These are phyloP conservation scores for Camptophora hylomeconis DNA, from an alignment of 2,329 filamentous ascomycete species.

Conservation along the genomic window DNA sequence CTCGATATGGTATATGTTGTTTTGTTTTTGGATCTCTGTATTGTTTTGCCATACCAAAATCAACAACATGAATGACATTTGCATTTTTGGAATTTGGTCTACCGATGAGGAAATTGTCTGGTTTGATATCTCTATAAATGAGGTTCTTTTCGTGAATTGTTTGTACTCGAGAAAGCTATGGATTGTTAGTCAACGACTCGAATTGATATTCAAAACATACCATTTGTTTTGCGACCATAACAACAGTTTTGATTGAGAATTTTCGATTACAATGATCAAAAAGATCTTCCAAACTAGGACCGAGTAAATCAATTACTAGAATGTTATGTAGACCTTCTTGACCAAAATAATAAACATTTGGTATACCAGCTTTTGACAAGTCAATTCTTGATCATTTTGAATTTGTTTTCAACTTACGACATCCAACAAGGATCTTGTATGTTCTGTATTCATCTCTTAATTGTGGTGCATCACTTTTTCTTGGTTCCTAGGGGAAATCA, in stretches of 20 bases:
- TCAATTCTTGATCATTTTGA: conserved; percentile 5
- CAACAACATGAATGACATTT: conserved; percentile 96
- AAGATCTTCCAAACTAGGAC: conserved; percentile 86
- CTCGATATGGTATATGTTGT: conserved; percentile 94
- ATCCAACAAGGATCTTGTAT: conserved; percentile 98
- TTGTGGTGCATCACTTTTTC: conserved; percentile 97
- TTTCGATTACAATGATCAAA: conserved; percentile 95
- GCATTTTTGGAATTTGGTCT: conserved; percentile 87
- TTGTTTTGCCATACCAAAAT: conserved; percentile 99
- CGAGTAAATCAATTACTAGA: conserved; percentile 90
- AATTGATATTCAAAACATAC: conserved; percentile 31
- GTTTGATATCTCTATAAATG: conserved; percentile 98
- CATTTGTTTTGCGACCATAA: conserved; percentile 99
- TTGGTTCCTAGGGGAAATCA: conserved; percentile 59
- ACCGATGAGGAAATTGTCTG: conserved; percentile 97
- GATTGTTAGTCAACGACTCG: conserved; percentile 18
- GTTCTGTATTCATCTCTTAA: conserved; percentile 96
- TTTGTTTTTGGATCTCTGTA: conserved; percentile 98
- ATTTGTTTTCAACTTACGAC: conserved; percentile 57
- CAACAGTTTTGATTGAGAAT: conserved; percentile 93
- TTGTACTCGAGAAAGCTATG: conserved; percentile 73
- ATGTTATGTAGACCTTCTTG: conserved; percentile 98
- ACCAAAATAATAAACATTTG: conserved; percentile 98
- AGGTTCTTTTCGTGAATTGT: conserved; percentile 98
- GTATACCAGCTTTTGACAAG: conserved; percentile 65